These are phyloP conservation scores for Silene conica DNA, from an alignment of 148 eudicot genomes.

Conservation along the genomic window DNA sequence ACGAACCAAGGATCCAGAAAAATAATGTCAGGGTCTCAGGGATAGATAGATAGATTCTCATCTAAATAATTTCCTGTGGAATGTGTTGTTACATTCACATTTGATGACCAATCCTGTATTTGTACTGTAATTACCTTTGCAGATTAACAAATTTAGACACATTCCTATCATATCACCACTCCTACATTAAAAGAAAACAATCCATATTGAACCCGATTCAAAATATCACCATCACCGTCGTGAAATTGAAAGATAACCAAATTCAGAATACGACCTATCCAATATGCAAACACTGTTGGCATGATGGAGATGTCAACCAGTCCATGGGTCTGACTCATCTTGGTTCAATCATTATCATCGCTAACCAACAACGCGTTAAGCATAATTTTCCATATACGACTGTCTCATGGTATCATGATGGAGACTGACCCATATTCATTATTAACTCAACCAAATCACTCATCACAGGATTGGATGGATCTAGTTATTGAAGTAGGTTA, in stretches of 20 bases:
- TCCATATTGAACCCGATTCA: not conserved
- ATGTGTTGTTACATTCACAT: constrained; percentile 14
- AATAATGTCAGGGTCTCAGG: too few relatives aligned
- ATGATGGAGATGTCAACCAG: not conserved
- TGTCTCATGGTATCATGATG: too few relatives aligned
- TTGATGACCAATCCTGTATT: not conserved
- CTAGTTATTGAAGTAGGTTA: not conserved
- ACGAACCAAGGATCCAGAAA: constrained; percentile 17
- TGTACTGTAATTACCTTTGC: too few relatives aligned
- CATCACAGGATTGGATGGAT: not conserved
- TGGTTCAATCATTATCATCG: constrained; percentile 11
- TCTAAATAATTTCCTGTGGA: not conserved
- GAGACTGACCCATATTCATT: not conserved
- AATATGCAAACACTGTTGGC: not conserved
- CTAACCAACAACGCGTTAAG: constrained; percentile 7
- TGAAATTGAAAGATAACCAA: not conserved
- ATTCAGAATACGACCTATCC: not conserved
- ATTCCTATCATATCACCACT: not conserved
- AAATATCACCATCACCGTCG: not conserved
- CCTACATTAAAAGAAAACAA: not conserved
- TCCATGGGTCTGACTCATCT: not conserved
- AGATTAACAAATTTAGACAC: not conserved
- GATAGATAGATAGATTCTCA: not conserved
- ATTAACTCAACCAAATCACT: not conserved
- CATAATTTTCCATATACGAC: not conserved